Conservation (phyloP, 371 early-diverging fungal genomes). For the Mortierella sp. region DNA sequence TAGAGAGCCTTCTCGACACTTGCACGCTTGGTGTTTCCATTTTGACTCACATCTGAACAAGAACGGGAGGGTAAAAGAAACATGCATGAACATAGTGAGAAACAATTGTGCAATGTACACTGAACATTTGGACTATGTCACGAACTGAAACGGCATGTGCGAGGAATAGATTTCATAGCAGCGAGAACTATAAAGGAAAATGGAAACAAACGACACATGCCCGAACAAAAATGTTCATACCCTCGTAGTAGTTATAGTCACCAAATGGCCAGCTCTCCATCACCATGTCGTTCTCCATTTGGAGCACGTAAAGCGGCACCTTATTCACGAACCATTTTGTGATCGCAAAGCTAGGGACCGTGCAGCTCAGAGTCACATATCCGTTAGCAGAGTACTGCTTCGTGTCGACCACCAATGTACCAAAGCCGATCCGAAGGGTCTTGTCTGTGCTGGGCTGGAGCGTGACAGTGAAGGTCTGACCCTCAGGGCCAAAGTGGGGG, state of each 20-base stretch:
- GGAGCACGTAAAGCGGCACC: conserved; percentile 56
- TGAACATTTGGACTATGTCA: background rate
- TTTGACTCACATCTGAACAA: conserved; percentile 11
- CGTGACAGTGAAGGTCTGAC: conserved; percentile 49
- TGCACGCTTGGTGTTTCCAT: conserved; percentile 31
- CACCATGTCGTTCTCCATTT: conserved; percentile 54
- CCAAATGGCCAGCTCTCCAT: conserved; percentile 58
- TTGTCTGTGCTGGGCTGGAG: conserved; percentile 40
- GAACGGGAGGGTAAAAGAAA: background rate
- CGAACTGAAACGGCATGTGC: background rate
- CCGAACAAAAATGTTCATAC: no score
- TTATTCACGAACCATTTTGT: conserved; percentile 54
- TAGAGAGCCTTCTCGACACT: conserved; percentile 29
- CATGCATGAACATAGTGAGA: background rate
- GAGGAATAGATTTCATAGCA: no score
- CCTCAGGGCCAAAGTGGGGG: conserved; percentile 54
- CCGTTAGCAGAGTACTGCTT: conserved; percentile 52
- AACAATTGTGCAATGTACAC: background rate
- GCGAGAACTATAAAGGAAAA: no score
- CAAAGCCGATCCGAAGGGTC: conserved; percentile 48
- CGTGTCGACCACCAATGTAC: conserved; percentile 50
- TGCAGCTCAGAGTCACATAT: conserved; percentile 47
- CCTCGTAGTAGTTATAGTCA: conserved; percentile 49
- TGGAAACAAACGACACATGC: no score
- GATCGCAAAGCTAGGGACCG: conserved; percentile 52